phyloP scores from a whole-genome alignment of 768 basidiomycete species.

The Leccinum olivaceopallidum region DNA sequence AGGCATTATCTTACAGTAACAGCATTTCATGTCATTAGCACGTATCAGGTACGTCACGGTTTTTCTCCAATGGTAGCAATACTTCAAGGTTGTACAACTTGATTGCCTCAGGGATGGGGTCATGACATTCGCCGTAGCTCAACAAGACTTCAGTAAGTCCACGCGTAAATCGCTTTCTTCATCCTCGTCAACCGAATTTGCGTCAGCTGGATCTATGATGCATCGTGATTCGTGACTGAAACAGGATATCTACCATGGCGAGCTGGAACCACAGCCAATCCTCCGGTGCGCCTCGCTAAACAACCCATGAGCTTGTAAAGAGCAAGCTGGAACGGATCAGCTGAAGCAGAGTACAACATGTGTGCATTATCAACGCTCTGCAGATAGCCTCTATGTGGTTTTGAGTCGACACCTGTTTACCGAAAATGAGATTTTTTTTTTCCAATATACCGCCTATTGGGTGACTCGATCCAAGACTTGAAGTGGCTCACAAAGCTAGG shows the following conservation, averaged over 20 bases:
- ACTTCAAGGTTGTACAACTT: constrained; percentile 81
- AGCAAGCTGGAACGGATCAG: constrained; percentile 95
- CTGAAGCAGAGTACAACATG: constrained; percentile 83
- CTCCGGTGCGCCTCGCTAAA: constrained; percentile 86
- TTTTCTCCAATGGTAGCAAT: constrained; percentile 39
- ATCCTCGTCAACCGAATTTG: constrained; percentile 70
- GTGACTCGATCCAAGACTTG: too few species aligned
- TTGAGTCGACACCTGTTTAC: too few species aligned
- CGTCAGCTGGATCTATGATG: constrained; percentile 7
- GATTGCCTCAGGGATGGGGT: constrained; percentile 87
- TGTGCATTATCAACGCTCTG: constrained; percentile 81
- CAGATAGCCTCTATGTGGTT: constrained; percentile 55
- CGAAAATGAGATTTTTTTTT: too few species aligned
- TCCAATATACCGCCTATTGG: too few species aligned
- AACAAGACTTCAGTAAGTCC: constrained; percentile 73
- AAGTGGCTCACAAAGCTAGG: too few species aligned
- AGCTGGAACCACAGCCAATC: constrained; percentile 99
- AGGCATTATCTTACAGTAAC: constrained; percentile 3
- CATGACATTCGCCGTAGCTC: constrained; percentile 78
- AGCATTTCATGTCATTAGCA: neutral
- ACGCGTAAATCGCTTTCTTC: constrained; percentile 72
- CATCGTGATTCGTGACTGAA: neutral
- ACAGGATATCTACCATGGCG: constrained; percentile 54
- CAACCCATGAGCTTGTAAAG: constrained; percentile 86
- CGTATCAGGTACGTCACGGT: constrained; percentile 17